Percentiles rank a stretch among this genome's conserved stretches.
These are phyloP conservation scores for Mariannaea elegans DNA, from an alignment of 2,329 filamentous ascomycete species.

Conservation along the genomic window DNA sequence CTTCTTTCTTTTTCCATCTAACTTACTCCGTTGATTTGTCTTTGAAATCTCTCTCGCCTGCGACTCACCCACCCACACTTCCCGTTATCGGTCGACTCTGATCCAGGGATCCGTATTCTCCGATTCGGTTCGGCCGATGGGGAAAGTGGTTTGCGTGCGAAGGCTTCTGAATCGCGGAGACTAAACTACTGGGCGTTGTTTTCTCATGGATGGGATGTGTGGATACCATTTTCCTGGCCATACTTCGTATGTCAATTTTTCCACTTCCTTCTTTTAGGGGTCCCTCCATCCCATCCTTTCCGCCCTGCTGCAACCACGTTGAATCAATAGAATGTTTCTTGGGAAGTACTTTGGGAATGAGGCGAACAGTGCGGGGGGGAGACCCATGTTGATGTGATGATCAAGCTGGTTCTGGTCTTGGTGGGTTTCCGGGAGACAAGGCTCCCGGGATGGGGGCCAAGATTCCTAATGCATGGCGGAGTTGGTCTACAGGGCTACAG, in stretches of 20 bases:
- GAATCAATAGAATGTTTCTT: background rate
- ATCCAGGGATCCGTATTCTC: background rate
- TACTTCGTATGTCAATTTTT: background rate
- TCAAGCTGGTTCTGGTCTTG: background rate
- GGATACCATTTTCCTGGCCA: background rate
- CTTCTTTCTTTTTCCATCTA: no score
- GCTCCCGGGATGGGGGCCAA: background rate
- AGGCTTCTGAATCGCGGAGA: background rate
- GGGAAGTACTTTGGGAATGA: background rate
- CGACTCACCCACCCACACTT: background rate
- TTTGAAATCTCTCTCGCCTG: background rate
- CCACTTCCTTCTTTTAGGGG: background rate
- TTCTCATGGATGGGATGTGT: background rate
- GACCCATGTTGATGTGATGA: background rate
- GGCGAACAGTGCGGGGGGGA: constrained; percentile 22
- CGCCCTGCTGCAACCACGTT: background rate
- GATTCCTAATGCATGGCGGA: background rate
- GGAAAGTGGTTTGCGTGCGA: background rate
- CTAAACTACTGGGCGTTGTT: background rate
- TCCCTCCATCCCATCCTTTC: background rate
- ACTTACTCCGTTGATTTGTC: no score
- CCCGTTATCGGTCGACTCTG: background rate
- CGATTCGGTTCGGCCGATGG: background rate
- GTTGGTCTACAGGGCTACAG: background rate
- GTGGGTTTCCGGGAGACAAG: background rate